Evolutionary conservation across 129 eudicot genomes (phyloP).

Genomic region (Chrysanthemum lavandulifolium): DNA sequence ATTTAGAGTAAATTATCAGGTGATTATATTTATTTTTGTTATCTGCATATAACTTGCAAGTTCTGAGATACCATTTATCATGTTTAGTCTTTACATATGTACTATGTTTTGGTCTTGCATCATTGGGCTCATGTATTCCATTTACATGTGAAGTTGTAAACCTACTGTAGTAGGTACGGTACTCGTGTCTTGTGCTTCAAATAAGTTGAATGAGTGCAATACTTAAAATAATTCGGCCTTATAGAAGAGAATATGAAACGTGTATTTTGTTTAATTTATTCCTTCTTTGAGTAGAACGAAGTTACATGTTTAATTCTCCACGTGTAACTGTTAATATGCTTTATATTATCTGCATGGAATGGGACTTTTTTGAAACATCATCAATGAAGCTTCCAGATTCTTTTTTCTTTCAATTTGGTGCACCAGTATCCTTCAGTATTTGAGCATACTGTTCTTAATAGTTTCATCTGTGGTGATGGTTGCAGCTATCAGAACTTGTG

Average conservation of each 20-base stretch:
- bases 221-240: no score
- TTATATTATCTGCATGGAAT: no score
- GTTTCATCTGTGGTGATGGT: conserved; percentile 18
- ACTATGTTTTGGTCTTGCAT: neutral
- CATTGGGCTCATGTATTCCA: neutral
- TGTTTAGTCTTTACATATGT: conserved; percentile 7
- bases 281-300: no score
- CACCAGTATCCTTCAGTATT: neutral
- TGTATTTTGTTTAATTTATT: no score
- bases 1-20: conserved; percentile 93
- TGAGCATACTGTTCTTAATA: conserved; percentile 9
- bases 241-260: no score
- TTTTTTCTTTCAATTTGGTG: no score
- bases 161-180: neutral
- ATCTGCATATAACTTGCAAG: conserved; percentile 3
- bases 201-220: neutral
- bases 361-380: no score
- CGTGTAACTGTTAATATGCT: no score
- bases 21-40: conserved; percentile 12
- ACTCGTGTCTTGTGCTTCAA: neutral
- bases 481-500: conserved; percentile 94
- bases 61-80: neutral
- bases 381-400: no score
- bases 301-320: no score
- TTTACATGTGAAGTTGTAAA: conserved; percentile 11